Percentiles rank a stretch among this genome's conserved stretches.
phyloP scores from a whole-genome alignment of 208 protist genomes.

The Angomonas ambiguus region DNA sequence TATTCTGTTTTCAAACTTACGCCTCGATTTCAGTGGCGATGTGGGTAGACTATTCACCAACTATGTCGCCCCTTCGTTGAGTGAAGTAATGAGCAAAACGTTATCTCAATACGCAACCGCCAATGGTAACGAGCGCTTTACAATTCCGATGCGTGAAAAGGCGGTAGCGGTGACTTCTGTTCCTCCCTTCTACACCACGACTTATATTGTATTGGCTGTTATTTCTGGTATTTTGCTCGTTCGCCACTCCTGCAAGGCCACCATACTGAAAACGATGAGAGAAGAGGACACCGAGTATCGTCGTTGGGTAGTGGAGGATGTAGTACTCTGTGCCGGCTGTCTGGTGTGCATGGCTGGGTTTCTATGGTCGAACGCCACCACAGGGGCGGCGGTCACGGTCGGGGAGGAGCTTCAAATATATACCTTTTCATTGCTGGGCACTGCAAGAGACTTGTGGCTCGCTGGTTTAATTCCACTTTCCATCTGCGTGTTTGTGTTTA shows the following conservation, averaged over 20 bases:
- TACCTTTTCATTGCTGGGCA: constrained; percentile 77
- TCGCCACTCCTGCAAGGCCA: background rate
- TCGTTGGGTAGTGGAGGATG: constrained; percentile 46
- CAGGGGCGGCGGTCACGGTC: constrained; percentile 38
- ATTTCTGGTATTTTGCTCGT: background rate
- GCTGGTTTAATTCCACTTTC: constrained; percentile 76
- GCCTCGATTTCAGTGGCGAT: background rate
- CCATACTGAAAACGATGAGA: background rate
- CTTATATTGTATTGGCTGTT: background rate
- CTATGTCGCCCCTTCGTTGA: background rate
- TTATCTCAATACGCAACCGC: background rate
- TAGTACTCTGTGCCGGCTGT: constrained; percentile 21
- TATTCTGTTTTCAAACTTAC: constrained; percentile 10
- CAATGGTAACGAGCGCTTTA: constrained; percentile 1
- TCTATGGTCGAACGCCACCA: constrained; percentile 52
- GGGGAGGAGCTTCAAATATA: constrained; percentile 52
- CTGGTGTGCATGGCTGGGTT: constrained; percentile 29
- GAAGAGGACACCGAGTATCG: constrained; percentile 6
- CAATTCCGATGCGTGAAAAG: constrained; percentile 9
- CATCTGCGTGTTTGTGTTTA: constrained; percentile 88
- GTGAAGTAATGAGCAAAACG: background rate
- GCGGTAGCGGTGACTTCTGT: too few species aligned
- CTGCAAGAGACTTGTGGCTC: constrained; percentile 82
- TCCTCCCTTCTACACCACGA: background rate
- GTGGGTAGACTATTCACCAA: constrained; percentile 9